Percentiles rank a stretch among this genome's conserved stretches.
Conservation (phyloP, 1,139 yeast species). For the Hyphopichia buzzinii region DNA sequence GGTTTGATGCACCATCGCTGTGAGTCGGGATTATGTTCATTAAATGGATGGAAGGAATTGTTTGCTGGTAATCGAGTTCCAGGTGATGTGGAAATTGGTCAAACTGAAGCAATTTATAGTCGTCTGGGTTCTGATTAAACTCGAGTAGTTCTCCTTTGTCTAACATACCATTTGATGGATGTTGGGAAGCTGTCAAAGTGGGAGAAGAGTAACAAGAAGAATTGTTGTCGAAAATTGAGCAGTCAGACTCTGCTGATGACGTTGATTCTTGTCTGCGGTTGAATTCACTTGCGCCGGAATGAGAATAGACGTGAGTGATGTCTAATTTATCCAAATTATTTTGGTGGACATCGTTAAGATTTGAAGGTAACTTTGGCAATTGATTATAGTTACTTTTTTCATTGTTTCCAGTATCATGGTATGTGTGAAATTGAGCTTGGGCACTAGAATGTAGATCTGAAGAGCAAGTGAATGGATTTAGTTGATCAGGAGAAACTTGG, state of each 20-base stretch:
- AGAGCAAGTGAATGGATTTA: too few species aligned
- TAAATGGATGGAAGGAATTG: neutral
- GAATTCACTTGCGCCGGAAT: neutral
- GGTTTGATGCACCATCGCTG: too few species aligned
- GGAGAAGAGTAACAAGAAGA: slow-evolving; percentile 1
- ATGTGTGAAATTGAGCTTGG: too few species aligned
- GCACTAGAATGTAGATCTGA: too few species aligned
- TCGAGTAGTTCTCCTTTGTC: neutral
- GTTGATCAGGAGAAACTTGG: too few species aligned
- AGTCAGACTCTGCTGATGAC: slow-evolving; percentile 1
- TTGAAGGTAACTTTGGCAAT: too few species aligned
- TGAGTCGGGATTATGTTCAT: too few species aligned
- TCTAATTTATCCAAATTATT: too few species aligned
- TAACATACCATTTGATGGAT: neutral
- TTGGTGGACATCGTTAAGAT: too few species aligned
- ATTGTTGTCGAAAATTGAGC: neutral
- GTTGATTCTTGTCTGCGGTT: neutral
- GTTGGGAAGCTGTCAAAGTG: neutral
- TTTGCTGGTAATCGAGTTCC: neutral
- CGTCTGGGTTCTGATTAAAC: neutral
- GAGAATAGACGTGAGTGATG: too few species aligned
- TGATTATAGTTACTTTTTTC: too few species aligned
- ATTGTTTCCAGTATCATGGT: too few species aligned
- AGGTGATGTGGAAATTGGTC: slow-evolving; percentile 1
- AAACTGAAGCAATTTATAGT: neutral